Percentiles rank a stretch among this genome's conserved stretches.
Conservation (phyloP, 805 yeast species). For the Suhomyces kilbournensis region DNA sequence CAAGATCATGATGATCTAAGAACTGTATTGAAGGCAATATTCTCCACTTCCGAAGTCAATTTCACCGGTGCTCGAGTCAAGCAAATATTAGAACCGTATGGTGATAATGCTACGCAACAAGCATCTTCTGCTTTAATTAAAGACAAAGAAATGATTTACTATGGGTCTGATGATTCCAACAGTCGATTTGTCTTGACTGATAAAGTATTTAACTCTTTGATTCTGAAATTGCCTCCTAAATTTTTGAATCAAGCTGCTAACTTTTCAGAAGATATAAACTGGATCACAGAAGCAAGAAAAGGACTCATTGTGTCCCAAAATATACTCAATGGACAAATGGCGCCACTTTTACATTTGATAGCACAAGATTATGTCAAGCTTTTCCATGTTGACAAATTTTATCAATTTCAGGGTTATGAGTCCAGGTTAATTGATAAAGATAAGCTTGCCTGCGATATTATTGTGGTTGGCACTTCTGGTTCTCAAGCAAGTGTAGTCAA, state of each 20-base stretch:
- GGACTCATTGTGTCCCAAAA: conserved; percentile 57
- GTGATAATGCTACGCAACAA: conserved; percentile 45
- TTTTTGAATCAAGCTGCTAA: conserved; percentile 45
- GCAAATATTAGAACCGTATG: conserved; percentile 42
- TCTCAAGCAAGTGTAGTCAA: conserved; percentile 1
- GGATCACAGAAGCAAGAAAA: conserved; percentile 42
- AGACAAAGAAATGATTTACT: conserved; percentile 53
- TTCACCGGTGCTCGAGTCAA: conserved; percentile 49
- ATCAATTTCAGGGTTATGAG: conserved; percentile 61
- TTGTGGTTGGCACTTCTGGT: conserved; percentile 26
- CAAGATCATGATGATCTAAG: conserved; percentile 33
- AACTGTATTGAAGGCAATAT: conserved; percentile 51
- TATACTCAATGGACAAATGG: conserved; percentile 61
- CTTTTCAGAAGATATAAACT: conserved; percentile 44
- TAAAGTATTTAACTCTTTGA: conserved; percentile 39
- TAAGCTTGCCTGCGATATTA: conserved; percentile 63
- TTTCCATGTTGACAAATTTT: conserved; percentile 48
- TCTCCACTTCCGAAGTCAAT: conserved; percentile 49
- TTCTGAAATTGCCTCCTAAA: conserved; percentile 31
- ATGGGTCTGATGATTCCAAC: conserved; percentile 35
- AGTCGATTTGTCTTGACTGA: conserved; percentile 59
- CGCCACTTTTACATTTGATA: conserved; percentile 55
- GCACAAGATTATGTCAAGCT: conserved; percentile 22
- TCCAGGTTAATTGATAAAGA: conserved; percentile 72
- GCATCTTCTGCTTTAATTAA: conserved; percentile 53